Evolutionary conservation across 2,329 filamentous ascomycete species (phyloP), one percentile per base, ranked within the genome.

Genomic region (Truncatella angustata): DNA sequence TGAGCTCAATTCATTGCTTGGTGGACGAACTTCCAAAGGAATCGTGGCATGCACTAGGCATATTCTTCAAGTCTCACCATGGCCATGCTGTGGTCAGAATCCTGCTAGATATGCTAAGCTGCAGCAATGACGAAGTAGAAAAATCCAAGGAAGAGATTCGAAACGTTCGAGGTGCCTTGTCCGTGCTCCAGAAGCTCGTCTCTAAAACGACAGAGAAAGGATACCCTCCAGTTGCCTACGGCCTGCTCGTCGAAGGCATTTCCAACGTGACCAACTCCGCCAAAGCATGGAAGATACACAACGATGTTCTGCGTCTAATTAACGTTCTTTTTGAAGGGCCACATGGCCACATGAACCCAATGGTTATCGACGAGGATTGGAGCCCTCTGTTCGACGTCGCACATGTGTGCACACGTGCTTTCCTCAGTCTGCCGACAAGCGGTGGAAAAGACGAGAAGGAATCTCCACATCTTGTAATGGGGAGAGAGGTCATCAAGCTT

Each of bases 1-100:
- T 92, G 49, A 87, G 86, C 60, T 87, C 85, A 36, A 87, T 91
- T 54, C 86, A 87, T 65, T 84, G 81, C 55, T 74, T 89, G 47
- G 80, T 91, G 2, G 71, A 74, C 11, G 74, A 71, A 42, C 75
- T 89, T 10, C 75, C 82, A 53, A 82, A 85, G 56, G 77, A 81
- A 36, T 79, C 87, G 3, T 91, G 88, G 87, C 81, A 83, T 55
- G 86, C 85, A 0, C 73, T 91, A 28, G 78, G 80, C 62, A 87
- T 90, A 57, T 73, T 92, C 0, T 86, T 86, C 72, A 84, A 78
- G 60, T 91, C 88, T 1, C 87, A 91, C 63, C 83, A 90, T 57
- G 87, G 87, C 18, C 85, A 88, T 56, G 81, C 81, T 32, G 85
- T 86, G 1, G 78, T 91, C 42, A 78, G 82, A 50, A 79, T 86